Base-by-base conservation (phyloP, 2,329 filamentous ascomycete species). In the Diaporthe eres region DNA sequence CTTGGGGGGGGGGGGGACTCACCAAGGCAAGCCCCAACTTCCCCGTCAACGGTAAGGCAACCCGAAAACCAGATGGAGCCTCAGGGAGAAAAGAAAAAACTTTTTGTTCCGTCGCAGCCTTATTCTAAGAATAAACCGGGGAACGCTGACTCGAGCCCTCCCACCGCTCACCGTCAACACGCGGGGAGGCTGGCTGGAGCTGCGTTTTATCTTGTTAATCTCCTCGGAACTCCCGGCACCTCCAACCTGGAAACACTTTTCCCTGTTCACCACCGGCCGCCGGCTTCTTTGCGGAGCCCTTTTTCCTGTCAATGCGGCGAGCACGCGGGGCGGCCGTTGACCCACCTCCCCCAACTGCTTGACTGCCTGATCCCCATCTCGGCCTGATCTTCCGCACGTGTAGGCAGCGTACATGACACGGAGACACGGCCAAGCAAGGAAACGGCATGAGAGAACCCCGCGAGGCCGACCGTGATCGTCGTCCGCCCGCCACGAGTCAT, bases 191-290 rank as follows among this genome's bases (percentile, higher is more conserved):
- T 25, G 37, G 37, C 37, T 39, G 37, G 37, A 39, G 2, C 10
- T 39, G 37, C 31, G 7, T 53, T 68, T 34, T n/a, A 25, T 37
- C 47, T 51, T 51, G 42, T n/a, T 10, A 51, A 51, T 13, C 17
- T 37, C 28, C 28, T 68, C 63, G 63, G 63, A 25, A 39, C 63
- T 39, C 63, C 63, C 63, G 63, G 63, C 63, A 39, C 63, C 63
- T 31, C 47, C 31, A 37, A 68, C 63, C 47, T 68, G 63, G 63
- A 34, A 53, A 53, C 13, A 17, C 8, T 19, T 51, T 53, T n/a
- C 63, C 63, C 44, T 53, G 47, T 13, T 53, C n/a, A 22, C 28
- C 28, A 34, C 44, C 34, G 34, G 19, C 57, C 34, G 57, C 34
- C 34, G 17, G 57, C 57, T 37, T 5, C 57, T 17, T 58, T 31